Evolutionary conservation across 495 filamentous ascomycete genomes (phyloP), one percentile per base, ranked within the genome.

Genomic region (Aspergillus nidulans): DNA sequence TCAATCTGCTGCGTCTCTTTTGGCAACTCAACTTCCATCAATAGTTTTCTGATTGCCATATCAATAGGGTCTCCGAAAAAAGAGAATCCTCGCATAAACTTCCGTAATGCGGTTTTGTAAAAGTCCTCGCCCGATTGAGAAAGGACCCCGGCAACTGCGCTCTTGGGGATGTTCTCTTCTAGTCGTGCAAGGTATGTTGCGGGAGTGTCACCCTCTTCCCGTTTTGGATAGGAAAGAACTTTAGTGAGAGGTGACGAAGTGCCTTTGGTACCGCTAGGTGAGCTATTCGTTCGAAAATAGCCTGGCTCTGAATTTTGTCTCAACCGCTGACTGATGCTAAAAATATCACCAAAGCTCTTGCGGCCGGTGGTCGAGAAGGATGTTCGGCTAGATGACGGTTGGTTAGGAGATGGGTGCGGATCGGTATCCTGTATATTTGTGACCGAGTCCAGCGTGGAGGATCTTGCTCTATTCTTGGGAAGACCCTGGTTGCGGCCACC

Each of bases 1-100:
- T 97, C 94, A 53, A 99, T 97, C 62, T 99, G 94, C 70, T 99
- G 94, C 0, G 94, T 96, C 72, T 99, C 94, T 59, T 92, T 95
- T 6, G 94, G 94, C 32, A 99, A 69, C 69, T 97, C 92, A 15
- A 92, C 91, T 59, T 96, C 90, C 91, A 97, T 96, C 47, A 99
- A 75, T 13, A 97, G 81, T 66, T 97, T 97, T 20, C 94, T 80
- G 41, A 97, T 87, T 9, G 92, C 86, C 92, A 99, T 97, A 66
- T 99, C 94, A 69, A 99, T 89, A 1, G 94, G 92, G 63, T 97
- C 94, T 28, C 89, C 90, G 55, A 95, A 95, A 73, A 96, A 97
- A 43, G 84, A 82, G 69, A 99, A 97, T 7, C 86, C 85, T 48
- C 92, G 81, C 90, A 97, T 97, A 66, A 95, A 97, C 63, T 92